Evolutionary conservation across 1,139 yeast genomes (phyloP).

Genomic region (Arxiozyma slooffiae): DNA sequence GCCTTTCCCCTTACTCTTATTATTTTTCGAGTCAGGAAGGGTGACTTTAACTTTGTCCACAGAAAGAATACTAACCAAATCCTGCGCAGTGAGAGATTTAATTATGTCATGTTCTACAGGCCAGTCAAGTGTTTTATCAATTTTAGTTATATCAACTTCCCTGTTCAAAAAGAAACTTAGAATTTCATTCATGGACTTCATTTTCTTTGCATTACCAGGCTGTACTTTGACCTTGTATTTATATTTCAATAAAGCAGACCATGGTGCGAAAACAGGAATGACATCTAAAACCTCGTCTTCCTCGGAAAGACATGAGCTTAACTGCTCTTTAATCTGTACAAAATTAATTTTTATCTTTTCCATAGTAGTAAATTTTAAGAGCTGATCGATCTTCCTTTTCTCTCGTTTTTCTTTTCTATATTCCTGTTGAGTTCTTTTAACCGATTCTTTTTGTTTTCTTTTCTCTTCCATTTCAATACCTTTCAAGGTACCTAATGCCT

Average conservation of each 20-base stretch:
- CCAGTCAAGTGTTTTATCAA: constrained; percentile 60
- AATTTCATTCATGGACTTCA: constrained; percentile 69
- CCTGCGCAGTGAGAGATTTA: constrained; percentile 47
- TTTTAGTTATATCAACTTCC: constrained; percentile 41
- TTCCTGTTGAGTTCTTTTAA: constrained; percentile 33
- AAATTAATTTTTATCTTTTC: constrained; percentile 28
- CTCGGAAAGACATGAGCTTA: constrained; percentile 32
- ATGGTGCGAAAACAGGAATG: constrained; percentile 88
- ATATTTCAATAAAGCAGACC: constrained; percentile 65
- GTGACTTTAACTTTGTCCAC: constrained; percentile 41
- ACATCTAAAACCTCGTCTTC: constrained; percentile 45
- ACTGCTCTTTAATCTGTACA: constrained; percentile 30
- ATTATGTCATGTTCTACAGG: constrained; percentile 54
- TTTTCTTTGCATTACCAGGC: constrained; percentile 83
- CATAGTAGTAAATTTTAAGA: constrained; percentile 38
- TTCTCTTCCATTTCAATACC: constrained; percentile 44
- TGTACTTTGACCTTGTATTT: constrained; percentile 78
- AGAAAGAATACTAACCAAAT: constrained; percentile 43
- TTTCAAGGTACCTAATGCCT: constrained; percentile 73
- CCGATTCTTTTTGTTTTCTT: constrained; percentile 31
- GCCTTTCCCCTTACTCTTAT: constrained; percentile 4
- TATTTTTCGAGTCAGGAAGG: constrained; percentile 33
- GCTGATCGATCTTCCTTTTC: constrained; percentile 44
- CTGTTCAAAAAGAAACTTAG: constrained; percentile 50
- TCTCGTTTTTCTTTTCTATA: constrained; percentile 34